Conservation (phyloP, 306 rosid species). For the Cyamopsis tetragonoloba region DNA sequence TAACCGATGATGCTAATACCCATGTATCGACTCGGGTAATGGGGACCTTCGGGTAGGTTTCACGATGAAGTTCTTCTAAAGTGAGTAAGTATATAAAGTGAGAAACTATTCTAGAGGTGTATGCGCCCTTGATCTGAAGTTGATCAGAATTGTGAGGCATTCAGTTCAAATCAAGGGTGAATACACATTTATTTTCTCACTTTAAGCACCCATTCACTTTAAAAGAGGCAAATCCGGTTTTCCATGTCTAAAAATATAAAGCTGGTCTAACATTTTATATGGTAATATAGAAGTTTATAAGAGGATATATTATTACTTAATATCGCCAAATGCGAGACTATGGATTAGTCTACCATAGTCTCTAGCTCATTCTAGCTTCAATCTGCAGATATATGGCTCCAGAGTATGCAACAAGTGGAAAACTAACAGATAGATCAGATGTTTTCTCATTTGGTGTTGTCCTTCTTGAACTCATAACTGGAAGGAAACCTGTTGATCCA, state of each 20-base stretch:
- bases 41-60: constrained; percentile 97
- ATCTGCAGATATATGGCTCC: constrained; percentile 88
- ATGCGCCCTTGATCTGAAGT: too few relatives aligned
- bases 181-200: too few relatives aligned
- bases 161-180: too few relatives aligned
- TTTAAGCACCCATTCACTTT: too few relatives aligned
- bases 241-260: too few relatives aligned
- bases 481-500: constrained; percentile 84
- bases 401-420: constrained; percentile 93
- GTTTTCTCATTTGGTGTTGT: constrained; percentile 95
- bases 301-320: neutral
- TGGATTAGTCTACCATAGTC: too few relatives aligned
- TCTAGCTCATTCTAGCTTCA: constrained; percentile 10
- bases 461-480: constrained; percentile 84
- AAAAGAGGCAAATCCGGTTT: too few relatives aligned
- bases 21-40: constrained; percentile 94
- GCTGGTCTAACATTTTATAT: too few relatives aligned
- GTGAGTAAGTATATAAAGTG: too few relatives aligned
- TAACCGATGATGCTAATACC: constrained; percentile 61
- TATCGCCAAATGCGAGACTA: neutral
- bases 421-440: constrained; percentile 91
- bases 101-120: too few relatives aligned
- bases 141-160: too few relatives aligned
- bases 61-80: too few relatives aligned
- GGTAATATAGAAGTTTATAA: neutral